Conservation (phyloP, 768 basidiomycete genomes). For the Leccinum boreale region DNA sequence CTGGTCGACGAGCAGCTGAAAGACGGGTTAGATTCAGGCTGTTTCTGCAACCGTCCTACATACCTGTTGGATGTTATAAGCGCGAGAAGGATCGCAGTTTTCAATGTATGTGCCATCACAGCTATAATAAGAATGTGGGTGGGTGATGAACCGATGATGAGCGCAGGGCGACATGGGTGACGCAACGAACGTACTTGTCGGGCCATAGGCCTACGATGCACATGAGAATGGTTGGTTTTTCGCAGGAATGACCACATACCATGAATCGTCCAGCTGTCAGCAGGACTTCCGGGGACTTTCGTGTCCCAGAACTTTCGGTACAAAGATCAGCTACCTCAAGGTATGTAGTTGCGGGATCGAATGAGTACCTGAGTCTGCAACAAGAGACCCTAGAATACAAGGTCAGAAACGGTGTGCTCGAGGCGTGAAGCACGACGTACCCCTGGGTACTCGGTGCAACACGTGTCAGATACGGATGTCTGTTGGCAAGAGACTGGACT, state of each 20-base stretch:
- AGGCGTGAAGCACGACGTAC: conserved; percentile 34
- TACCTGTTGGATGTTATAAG: conserved; percentile 44
- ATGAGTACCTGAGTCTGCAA: conserved; percentile 48
- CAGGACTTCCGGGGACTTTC: conserved; percentile 57
- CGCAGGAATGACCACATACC: conserved; percentile 36
- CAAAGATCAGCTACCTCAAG: conserved; percentile 1
- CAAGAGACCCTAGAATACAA: conserved; percentile 48
- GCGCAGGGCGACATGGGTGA: neutral
- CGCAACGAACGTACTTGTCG: conserved; percentile 43
- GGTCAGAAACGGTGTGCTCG: neutral
- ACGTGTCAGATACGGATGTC: conserved; percentile 44
- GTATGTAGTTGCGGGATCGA: neutral
- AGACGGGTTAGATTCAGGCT: neutral
- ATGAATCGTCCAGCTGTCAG: conserved; percentile 72
- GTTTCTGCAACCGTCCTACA: conserved; percentile 4
- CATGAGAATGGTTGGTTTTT: neutral
- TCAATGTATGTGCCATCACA: conserved; percentile 46
- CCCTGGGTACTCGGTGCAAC: conserved; percentile 68
- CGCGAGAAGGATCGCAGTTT: conserved; percentile 41
- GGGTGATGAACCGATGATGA: neutral
- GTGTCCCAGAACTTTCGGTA: conserved; percentile 70
- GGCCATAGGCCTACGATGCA: conserved; percentile 59
- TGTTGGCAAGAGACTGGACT: conserved; percentile 55
- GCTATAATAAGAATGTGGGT: conserved; percentile 28
- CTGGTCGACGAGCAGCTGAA: conserved; percentile 50